phyloP scores from a whole-genome alignment of 1,284 basidiomycete genomes.

The Moesziomyces aphidis region DNA sequence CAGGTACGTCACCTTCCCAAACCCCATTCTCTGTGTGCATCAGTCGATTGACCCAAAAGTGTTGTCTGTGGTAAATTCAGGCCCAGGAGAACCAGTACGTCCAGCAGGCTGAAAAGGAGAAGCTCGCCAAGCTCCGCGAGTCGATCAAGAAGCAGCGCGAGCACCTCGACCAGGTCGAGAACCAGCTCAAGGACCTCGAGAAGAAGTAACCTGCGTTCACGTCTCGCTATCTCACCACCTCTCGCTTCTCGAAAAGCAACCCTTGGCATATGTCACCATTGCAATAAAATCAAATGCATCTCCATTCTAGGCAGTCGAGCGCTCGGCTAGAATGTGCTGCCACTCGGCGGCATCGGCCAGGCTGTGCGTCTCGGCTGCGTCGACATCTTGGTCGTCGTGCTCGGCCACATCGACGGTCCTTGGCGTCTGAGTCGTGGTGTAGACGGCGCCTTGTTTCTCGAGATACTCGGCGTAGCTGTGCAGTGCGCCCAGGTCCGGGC shows the following conservation, averaged over 20 bases:
- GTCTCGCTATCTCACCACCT: constrained; percentile 4
- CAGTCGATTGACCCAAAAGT: too few relatives aligned
- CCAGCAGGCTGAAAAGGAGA: constrained; percentile 58
- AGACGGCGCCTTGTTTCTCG: constrained; percentile 22
- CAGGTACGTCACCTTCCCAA: constrained; percentile 35
- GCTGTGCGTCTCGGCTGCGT: constrained; percentile 19
- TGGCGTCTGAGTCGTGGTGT: constrained; percentile 1
- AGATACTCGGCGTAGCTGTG: constrained; percentile 35
- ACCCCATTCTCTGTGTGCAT: not conserved
- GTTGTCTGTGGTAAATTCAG: constrained; percentile 4
- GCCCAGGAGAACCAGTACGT: constrained; percentile 60
- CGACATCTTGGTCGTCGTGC: constrained; percentile 10
- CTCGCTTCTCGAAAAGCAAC: constrained; percentile 3
- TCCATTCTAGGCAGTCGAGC: constrained; percentile 20
- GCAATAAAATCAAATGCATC: constrained; percentile 7
- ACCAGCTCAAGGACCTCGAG: constrained; percentile 53
- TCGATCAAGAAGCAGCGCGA: constrained; percentile 58
- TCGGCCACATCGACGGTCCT: constrained; percentile 2
- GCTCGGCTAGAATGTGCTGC: constrained; percentile 32
- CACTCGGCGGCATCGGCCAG: constrained; percentile 26
- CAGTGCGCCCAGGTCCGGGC: constrained; percentile 40
- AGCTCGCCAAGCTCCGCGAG: constrained; percentile 57
- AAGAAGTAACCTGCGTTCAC: constrained; percentile 36
- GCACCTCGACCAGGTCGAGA: constrained; percentile 52
- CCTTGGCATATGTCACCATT: not conserved